Base-by-base conservation (phyloP, 2,329 filamentous ascomycete species). In the Xylaria arbuscula region DNA sequence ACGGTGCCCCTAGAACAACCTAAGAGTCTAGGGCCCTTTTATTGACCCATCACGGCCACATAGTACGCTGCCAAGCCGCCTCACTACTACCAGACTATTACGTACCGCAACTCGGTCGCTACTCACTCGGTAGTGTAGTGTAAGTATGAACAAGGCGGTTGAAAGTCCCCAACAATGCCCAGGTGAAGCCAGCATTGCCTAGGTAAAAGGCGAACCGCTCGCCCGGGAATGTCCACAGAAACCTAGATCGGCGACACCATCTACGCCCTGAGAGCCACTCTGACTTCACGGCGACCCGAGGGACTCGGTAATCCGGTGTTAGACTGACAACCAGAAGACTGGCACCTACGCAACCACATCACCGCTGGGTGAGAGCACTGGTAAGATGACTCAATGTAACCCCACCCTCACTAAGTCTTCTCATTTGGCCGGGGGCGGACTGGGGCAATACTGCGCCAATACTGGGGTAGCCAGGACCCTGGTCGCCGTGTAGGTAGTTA, bases 301-400 rank as follows among this genome's bases (percentile, higher is more conserved):
- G 28, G 28, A 28, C 28, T 28, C 28, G 28, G 28, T 28, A 28
- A 28, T 28, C 28, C 28, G 5, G 28, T 28, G 28, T 28, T 28
- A 28, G 28, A 28, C 28, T 3, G 28, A 28, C 28, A 3, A 28
- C 28, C 28, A 28, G 28, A 28, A 28, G 3, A 28, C 28, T 28
- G 28, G 28, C 28, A 28, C 28, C 28, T 28, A 28, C 28, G 28
- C 28, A 28, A 28, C 28, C 28, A 28, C 28, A 28, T 2, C 3
- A 28, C 28, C 28, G 28, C 28, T 28, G 28, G 28, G 28, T 47
- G n/a, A 19, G 42, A 47, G n/a, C 17, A 47, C 42, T 17, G 7
- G 28, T 51, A 71, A 56, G 47, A 65, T 64, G 62, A 59, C 56
- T 45, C 50, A 59, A 71, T 71, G 69, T 59, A 70, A 71, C 69